Conservation (phyloP, 768 basidiomycete species). For the Paxillus involutus region DNA sequence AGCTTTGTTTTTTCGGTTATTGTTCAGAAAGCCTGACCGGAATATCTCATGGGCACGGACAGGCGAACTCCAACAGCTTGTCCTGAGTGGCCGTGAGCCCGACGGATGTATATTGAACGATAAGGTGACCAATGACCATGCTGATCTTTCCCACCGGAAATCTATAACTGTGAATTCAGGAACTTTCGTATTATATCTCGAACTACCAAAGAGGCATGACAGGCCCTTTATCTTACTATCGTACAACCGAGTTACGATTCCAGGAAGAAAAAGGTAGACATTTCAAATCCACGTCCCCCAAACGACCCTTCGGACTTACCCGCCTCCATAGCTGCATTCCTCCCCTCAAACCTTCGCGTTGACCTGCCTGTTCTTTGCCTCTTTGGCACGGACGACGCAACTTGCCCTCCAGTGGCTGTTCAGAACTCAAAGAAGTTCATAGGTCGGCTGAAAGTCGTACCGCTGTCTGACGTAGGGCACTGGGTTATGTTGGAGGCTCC, state of each 20-base stretch:
- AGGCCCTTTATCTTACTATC: constrained; percentile 78
- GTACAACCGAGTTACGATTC: constrained; percentile 57
- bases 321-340: constrained; percentile 36
- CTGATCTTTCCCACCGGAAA: background rate
- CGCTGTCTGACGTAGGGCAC: constrained; percentile 58
- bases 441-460: constrained; percentile 47
- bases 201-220: constrained; percentile 52
- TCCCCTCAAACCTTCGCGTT: constrained; percentile 42
- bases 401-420: constrained; percentile 43
- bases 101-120: constrained; percentile 18
- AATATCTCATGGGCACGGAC: background rate
- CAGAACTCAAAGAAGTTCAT: constrained; percentile 50
- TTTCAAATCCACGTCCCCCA: background rate
- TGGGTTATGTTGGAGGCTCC: constrained; percentile 69
- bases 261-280: constrained; percentile 58
- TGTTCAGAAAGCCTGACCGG: constrained; percentile 7
- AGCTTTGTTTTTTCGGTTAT: constrained; percentile 13
- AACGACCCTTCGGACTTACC: background rate
- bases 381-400: constrained; percentile 56
- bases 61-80: constrained; percentile 8
- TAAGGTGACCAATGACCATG: constrained; percentile 13
- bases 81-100: constrained; percentile 3
- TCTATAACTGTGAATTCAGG: constrained; percentile 38
- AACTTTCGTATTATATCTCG: constrained; percentile 51
- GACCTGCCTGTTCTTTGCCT: constrained; percentile 62